Percentiles rank a stretch among this genome's conserved stretches.
Evolutionary conservation across 805 yeast genomes (phyloP).

Genomic region (Metschnikowia kofuensis): DNA sequence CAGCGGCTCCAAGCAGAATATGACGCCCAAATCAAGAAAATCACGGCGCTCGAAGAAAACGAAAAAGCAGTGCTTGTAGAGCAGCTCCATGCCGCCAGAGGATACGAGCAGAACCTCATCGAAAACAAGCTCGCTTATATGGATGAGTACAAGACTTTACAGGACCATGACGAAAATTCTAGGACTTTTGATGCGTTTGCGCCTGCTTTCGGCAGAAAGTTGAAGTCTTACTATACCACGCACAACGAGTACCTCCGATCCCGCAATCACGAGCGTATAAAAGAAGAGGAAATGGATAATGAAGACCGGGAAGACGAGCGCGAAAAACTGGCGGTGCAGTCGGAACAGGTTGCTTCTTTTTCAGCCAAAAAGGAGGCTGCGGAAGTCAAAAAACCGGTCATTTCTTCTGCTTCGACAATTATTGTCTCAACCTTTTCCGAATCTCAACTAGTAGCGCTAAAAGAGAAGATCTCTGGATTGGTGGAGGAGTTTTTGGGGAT

Average conservation of each 20-base stretch:
- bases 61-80: slow-evolving; percentile 22
- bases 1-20: slow-evolving; percentile 24
- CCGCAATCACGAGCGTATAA: slow-evolving; percentile 32
- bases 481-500: slow-evolving; percentile 54
- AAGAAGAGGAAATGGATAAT: slow-evolving; percentile 45
- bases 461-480: slow-evolving; percentile 37
- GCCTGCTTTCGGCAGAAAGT: slow-evolving; percentile 11
- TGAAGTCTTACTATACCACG: slow-evolving; percentile 35
- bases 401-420: neutral
- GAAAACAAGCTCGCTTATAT: slow-evolving; percentile 34
- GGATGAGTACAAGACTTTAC: slow-evolving; percentile 28
- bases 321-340: neutral
- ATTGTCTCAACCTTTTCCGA: slow-evolving; percentile 1
- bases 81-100: slow-evolving; percentile 20
- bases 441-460: slow-evolving; percentile 21
- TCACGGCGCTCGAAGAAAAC: slow-evolving; percentile 16
- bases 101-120: slow-evolving; percentile 38
- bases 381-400: neutral
- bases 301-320: slow-evolving; percentile 39
- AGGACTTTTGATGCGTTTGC: neutral
- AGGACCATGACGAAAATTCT: slow-evolving; percentile 19
- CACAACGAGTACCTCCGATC: slow-evolving; percentile 43
- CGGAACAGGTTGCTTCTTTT: neutral
- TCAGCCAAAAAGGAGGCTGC: neutral
- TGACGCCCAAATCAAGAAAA: slow-evolving; percentile 5